Base-by-base conservation (phyloP, 179 eudicot genomes). In the Beta corolliflora region DNA sequence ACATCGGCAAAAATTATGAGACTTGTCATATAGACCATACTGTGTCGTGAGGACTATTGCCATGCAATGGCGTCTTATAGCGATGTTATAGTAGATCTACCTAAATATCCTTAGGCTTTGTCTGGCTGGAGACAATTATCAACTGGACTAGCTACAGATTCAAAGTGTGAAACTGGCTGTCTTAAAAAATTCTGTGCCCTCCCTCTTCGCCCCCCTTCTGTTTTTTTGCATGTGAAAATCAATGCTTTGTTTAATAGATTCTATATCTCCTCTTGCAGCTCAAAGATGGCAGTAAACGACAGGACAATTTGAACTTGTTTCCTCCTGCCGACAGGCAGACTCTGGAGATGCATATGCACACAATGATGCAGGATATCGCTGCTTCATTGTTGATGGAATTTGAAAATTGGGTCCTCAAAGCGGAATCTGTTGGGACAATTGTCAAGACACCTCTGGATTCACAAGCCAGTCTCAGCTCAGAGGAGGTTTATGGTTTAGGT, bases 401-500 rank as follows among this genome's bases (percentile, higher is more conserved):
- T 77, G 99, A 96, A 83, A 94, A 93, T 78, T 94, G 94, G 94
- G 98, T 92, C 81, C 97, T 96, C 70, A 87, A 88, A 80, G 97
- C 98, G 14, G 98, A 94, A 83, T 91, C 99, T 78, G 94, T 91
- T 70, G 98, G 98, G 81, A 93, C 98, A 71, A 91, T 95, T 87
- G 88, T 93, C 77, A 95, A 95, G 90, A 95, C 99, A 48, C 99
- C 99, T 80, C 83, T 95, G 78, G 98, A 95, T 91, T 95, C 99
- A 84, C 98, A 95, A 95, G 94, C 99, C 76, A 94, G 91, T 91
- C 98, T 96, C 87, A 91, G 91, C 88, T 94, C 99, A 89, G 98
- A 96, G 97, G 99, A 96, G 98, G 99, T 96, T 88, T 89, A 91
- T 91, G 81, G 87, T 92, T 93, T 91, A 92, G 96, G 97, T 95